These are phyloP conservation scores for Phyllosticta capitalensis DNA, from an alignment of 2,329 filamentous ascomycete genomes.

Conservation along the genomic window DNA sequence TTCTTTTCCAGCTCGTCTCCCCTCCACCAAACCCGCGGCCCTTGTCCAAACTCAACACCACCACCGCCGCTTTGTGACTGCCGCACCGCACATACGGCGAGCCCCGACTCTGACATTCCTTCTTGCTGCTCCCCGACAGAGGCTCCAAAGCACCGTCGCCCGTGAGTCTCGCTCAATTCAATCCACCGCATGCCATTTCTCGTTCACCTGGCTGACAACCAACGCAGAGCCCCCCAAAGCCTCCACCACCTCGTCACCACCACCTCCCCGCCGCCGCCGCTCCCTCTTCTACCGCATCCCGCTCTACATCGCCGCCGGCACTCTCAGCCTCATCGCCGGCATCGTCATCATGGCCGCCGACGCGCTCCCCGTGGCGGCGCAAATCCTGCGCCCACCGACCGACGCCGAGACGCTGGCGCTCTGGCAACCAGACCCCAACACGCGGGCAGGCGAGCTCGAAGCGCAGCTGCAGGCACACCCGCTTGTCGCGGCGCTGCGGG, in stretches of 20 bases:
- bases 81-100: neutral
- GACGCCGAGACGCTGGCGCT: conserved; percentile 65
- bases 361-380: conserved; percentile 40
- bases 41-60: neutral
- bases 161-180: neutral
- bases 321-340: conserved; percentile 43
- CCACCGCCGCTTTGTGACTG: neutral
- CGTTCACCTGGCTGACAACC: neutral
- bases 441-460: conserved; percentile 50
- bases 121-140: neutral
- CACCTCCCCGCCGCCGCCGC: neutral
- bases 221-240: neutral
- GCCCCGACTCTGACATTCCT: neutral
- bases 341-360: conserved; percentile 50
- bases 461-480: conserved; percentile 66
- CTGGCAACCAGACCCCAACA: conserved; percentile 49
- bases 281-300: conserved; percentile 29
- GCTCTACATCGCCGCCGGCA: conserved; percentile 36
- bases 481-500: conserved; percentile 51
- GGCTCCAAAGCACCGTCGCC: neutral
- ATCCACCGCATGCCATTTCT: too few species aligned
- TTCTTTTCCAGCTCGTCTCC: neutral
- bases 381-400: conserved; percentile 46
- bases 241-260: neutral
- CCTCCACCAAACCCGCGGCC: neutral